These are phyloP conservation scores for Elasticomyces elasticus DNA, from an alignment of 495 filamentous ascomycete species.

Conservation along the genomic window DNA sequence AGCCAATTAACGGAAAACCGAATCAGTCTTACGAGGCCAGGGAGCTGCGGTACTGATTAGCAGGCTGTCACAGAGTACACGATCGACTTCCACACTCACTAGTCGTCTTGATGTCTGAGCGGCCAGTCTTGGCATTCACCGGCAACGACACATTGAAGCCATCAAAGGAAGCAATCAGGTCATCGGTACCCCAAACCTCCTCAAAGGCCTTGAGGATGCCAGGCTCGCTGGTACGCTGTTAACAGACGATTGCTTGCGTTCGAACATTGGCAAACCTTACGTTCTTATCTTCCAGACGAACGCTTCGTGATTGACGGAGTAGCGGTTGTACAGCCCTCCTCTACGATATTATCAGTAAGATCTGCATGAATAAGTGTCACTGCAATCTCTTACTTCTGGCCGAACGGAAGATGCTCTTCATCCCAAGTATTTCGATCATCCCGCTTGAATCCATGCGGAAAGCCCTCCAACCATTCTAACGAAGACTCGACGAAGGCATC, in stretches of 20 bases:
- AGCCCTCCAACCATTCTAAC: constrained; percentile 35
- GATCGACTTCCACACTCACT: neutral
- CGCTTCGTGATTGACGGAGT: constrained; percentile 36
- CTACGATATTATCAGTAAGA: constrained; percentile 14
- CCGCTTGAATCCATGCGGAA: constrained; percentile 34
- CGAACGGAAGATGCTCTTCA: constrained; percentile 32
- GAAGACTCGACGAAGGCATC: constrained; percentile 27
- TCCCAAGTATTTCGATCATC: constrained; percentile 31
- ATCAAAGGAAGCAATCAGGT: constrained; percentile 35
- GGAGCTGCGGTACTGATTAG: neutral
- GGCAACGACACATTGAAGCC: constrained; percentile 29
- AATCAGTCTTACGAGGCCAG: constrained; percentile 4
- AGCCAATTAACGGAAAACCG: neutral
- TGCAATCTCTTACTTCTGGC: constrained; percentile 17
- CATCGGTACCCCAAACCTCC: constrained; percentile 36
- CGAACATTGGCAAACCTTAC: neutral
- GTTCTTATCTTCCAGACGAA: constrained; percentile 41
- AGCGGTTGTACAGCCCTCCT: constrained; percentile 24
- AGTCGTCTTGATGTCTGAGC: constrained; percentile 5
- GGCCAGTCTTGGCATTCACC: constrained; percentile 5
- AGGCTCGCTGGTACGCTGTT: constrained; percentile 28
- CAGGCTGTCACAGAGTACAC: neutral
- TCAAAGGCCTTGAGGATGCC: constrained; percentile 34
- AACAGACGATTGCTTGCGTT: neutral
- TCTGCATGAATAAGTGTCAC: neutral